These are phyloP conservation scores for Austroboletus festivus DNA, from an alignment of 768 basidiomycete species.

Conservation along the genomic window DNA sequence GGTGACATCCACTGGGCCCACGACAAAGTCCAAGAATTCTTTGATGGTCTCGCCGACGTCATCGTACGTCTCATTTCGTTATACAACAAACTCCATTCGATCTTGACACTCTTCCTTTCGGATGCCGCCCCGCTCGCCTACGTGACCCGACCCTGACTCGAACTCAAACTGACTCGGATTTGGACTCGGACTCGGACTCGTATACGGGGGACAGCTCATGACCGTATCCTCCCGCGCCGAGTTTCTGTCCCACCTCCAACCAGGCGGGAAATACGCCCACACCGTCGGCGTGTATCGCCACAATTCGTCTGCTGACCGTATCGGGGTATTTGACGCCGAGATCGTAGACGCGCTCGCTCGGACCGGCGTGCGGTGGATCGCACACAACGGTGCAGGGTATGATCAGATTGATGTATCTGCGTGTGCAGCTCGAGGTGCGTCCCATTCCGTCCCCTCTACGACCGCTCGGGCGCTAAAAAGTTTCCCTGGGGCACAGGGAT, in stretches of 20 bases:
- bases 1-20: constrained; percentile 80
- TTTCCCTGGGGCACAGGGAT: too few species aligned
- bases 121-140: too few species aligned
- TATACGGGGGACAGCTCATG: constrained; percentile 45
- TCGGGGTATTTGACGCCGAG: constrained; percentile 80
- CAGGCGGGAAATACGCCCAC: constrained; percentile 71
- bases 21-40: constrained; percentile 62
- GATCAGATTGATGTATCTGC: constrained; percentile 80
- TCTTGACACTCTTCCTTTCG: too few species aligned
- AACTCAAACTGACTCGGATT: too few species aligned
- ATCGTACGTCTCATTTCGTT: constrained; percentile 54
- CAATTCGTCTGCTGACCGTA: constrained; percentile 58
- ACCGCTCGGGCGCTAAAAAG: too few species aligned
- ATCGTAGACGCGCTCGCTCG: constrained; percentile 64
- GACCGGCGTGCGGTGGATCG: constrained; percentile 72
- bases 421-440: constrained; percentile 64
- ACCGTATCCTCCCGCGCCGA: constrained; percentile 62
- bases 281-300: constrained; percentile 77
- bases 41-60: constrained; percentile 68
- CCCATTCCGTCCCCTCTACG: too few species aligned
- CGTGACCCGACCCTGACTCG: too few species aligned
- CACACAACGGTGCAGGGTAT: constrained; percentile 92
- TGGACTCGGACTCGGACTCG: too few species aligned
- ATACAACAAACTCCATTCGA: too few species aligned
- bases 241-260: constrained; percentile 61